Evolutionary conservation across 306 rosid genomes (phyloP).

Genomic region (Prunus armeniaca): DNA sequence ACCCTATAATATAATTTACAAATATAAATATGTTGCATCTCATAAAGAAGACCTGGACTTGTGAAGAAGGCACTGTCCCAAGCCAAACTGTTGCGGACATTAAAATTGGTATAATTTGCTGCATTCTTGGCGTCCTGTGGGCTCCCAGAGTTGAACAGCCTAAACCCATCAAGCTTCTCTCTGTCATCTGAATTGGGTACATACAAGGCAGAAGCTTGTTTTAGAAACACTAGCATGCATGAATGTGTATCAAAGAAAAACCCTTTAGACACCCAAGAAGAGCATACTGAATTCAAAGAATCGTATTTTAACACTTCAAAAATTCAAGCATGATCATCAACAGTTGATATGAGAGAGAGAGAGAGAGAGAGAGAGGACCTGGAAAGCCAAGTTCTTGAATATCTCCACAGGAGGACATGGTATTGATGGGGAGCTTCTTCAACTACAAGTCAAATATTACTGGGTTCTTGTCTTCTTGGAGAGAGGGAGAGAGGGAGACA

Average conservation of each 20-base stretch:
- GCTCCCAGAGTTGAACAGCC: conserved; percentile 8
- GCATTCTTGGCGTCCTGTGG: conserved; percentile 13
- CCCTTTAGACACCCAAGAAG: not conserved
- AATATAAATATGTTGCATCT: not conserved
- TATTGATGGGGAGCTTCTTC: not conserved
- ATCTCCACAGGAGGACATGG: conserved; percentile 3
- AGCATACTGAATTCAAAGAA: too few relatives aligned
- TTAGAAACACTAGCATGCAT: not conserved
- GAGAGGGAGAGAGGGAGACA: conserved; percentile 4
- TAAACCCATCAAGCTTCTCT: conserved; percentile 45
- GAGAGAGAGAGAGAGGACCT: conserved; percentile 2
- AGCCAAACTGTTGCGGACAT: conserved; percentile 61
- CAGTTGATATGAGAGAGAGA: not conserved
- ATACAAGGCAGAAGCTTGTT: not conserved
- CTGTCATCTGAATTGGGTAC: conserved; percentile 31
- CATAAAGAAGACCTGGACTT: conserved; percentile 41
- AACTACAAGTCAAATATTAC: not conserved
- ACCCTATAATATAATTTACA: not conserved
- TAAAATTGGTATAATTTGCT: conserved; percentile 27
- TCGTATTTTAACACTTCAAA: too few relatives aligned
- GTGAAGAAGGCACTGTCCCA: conserved; percentile 78
- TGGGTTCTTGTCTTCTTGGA: conserved; percentile 1
- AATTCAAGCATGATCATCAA: not conserved
- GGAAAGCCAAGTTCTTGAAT: conserved; percentile 2
- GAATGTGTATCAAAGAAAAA: not conserved